phyloP scores from a whole-genome alignment of 371 early-diverging fungal genomes.

The Ecytonucleospora hepatopenaei region DNA sequence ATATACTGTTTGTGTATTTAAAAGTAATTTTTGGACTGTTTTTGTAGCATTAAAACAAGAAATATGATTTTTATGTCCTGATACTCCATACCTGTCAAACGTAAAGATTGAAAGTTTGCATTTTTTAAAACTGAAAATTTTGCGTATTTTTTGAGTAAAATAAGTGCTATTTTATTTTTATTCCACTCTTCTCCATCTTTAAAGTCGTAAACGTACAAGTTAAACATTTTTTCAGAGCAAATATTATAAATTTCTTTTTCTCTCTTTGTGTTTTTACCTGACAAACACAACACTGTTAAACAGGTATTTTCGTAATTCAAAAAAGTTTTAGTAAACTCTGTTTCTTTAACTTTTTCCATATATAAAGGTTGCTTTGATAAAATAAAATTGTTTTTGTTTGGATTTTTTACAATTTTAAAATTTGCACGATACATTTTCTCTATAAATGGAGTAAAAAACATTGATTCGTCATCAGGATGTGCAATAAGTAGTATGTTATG shows the following conservation, averaged over 20 bases:
- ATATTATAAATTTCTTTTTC: constrained; percentile 29
- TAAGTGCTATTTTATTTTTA: constrained; percentile 10
- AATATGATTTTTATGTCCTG: constrained; percentile 80
- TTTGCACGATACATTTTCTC: no score
- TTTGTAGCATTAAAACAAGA: constrained; percentile 66
- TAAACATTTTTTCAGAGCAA: constrained; percentile 3
- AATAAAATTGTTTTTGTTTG: no score
- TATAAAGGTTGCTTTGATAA: no score
- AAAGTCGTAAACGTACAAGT: constrained; percentile 26
- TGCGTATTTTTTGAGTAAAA: constrained; percentile 14
- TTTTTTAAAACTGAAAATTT: constrained; percentile 1
- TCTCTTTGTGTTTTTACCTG: constrained; percentile 61
- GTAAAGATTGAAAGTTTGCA: constrained; percentile 67
- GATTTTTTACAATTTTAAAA: no score
- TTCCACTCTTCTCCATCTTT: constrained; percentile 42
- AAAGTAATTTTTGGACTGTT: constrained; percentile 45
- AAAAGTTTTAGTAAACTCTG: no score
- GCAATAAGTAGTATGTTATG: constrained; percentile 67
- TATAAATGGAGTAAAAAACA: constrained; percentile 90
- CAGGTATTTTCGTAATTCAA: constrained; percentile 58
- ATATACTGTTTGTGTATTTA: background rate
- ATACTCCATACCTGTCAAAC: constrained; percentile 78
- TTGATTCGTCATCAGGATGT: constrained; percentile 97
- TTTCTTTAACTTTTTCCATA: no score
- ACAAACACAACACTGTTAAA: constrained; percentile 66